Evolutionary conservation across 2,329 filamentous ascomycete genomes (phyloP), one percentile per base, ranked within the genome.

Genomic region (Berkeleyomyces basicola): DNA sequence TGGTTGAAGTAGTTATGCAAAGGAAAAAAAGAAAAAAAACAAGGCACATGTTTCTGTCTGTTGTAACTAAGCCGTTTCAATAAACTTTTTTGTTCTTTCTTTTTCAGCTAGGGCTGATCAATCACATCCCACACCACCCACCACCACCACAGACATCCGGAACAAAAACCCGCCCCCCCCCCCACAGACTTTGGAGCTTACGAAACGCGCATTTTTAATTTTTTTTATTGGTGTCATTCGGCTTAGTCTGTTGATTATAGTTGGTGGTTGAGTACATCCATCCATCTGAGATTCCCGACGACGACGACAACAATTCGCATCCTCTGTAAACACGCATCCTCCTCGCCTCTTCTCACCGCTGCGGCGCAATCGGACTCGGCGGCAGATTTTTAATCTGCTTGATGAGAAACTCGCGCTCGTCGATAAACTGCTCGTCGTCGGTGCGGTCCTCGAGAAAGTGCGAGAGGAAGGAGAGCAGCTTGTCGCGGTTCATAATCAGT

Each of bases 361-460:
- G 75, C 37, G 78, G 76, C 53, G 76, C 73, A 37, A 84, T 77
- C 2, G 82, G 82, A 61, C 75, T 78, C 2, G 79, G 71, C 3
- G 83, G 82, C 81, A 86, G 82, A 67, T 82, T 85, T 68, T 79
- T 79, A 70, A 99, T 97, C 74, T 96, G 91, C 74, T 95, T 92
- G 70, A 99, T 91, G 69, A 99, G 77, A 71, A 97, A 99, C 68
- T 93, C 92, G 71, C 95, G 89, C 78, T 99, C 93, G 71, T 99
- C 93, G 67, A 91, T 93, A 72, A 99, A 99, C 74, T 99, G 93
- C 73, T 97, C 93, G 71, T 99, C 93, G 68, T 99, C 93, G 40
- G 88, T 96, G 62, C 93, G 82, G 70, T 97, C 93, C 70, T 96
- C 91, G 42, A 99, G 79, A 71, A 99, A 99, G 66, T 87, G 87